Evolutionary conservation across 169 alveolate genomes (phyloP), one percentile per base, ranked within the genome.

Genomic region (Theileria annulata): DNA sequence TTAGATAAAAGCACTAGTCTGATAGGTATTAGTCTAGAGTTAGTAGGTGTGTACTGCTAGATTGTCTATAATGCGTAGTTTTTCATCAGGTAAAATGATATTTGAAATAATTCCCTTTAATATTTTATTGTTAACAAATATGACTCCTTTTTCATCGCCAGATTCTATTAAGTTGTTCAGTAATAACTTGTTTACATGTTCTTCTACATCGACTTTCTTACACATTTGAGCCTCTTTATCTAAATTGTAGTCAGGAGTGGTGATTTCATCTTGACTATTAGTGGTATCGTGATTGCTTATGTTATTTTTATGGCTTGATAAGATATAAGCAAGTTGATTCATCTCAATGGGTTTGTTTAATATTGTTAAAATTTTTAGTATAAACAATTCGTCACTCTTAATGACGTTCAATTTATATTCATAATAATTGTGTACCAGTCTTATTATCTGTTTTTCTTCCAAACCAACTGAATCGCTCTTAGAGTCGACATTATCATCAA

Each of bases 381-480:
- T 76, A 49, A 79, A 79, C 27, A 79, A 69, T 70, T 79, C 87
- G 33, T 69, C 56, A 0, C 81, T 79, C 69, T 79, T 49, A 25
- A 79, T 58, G 31, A 73, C 42, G 51, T 79, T 80, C 42, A 79
- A 73, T 10, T 58, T 58, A 59, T 78, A 69, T 75, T 69, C 73
- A 2, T 73, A 75, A 31, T 69, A 79, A 25, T 56, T 56, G n/a
- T 25, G 28, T 0, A 56, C 33, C 30, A 21, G 35, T 25, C n/a
- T 42, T 1, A 42, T 42, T 42, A 42, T 42, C 51, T 42, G 51
- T 42, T 42, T 42, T 42, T 42, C 51, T 42, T 42, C 51, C 15
- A 42, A 42, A 42, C 51, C 51, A 42, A 42, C 15, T 42, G 51
- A 42, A 42, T 42, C 51, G 13, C 51, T 42, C 13, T 42, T 42